phyloP scores from a whole-genome alignment of 129 eudicot species.

The Escallonia herrerae region DNA sequence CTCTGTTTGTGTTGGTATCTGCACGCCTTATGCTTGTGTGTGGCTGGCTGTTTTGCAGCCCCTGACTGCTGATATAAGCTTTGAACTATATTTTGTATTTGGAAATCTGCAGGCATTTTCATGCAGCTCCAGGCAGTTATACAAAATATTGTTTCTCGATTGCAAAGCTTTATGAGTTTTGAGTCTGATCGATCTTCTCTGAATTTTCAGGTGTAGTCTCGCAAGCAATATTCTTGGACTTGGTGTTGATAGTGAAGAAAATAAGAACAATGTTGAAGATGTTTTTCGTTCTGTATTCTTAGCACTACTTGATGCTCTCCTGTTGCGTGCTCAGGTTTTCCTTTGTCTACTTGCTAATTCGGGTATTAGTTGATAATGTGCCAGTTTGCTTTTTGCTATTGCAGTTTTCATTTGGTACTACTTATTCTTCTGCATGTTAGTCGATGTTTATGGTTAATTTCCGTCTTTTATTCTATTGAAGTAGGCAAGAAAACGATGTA shows the following conservation, averaged over 20 bases:
- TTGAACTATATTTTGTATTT: no score
- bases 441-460: not conserved
- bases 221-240: conserved; percentile 69
- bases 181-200: conserved; percentile 7
- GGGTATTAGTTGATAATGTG: not conserved
- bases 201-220: conserved; percentile 62
- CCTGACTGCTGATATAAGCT: no score
- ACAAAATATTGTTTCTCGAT: no score
- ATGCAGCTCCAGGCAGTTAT: no score
- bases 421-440: not conserved
- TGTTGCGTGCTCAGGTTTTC: conserved; percentile 81
- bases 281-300: conserved; percentile 65
- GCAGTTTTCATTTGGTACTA: no score
- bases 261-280: conserved; percentile 40
- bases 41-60: no score
- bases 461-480: not conserved
- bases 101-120: no score
- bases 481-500: no score
- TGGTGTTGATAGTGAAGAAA: conserved; percentile 36
- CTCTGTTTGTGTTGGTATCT: no score
- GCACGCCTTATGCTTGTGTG: no score
- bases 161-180: conserved; percentile 7
- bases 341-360: not conserved
- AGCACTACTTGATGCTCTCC: conserved; percentile 79
- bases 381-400: no score